A percentile compares a stretch with the other conserved stretches of the same genome.
Evolutionary conservation across 305 asterid genomes (phyloP).

Genomic region (Rubia occidens): DNA sequence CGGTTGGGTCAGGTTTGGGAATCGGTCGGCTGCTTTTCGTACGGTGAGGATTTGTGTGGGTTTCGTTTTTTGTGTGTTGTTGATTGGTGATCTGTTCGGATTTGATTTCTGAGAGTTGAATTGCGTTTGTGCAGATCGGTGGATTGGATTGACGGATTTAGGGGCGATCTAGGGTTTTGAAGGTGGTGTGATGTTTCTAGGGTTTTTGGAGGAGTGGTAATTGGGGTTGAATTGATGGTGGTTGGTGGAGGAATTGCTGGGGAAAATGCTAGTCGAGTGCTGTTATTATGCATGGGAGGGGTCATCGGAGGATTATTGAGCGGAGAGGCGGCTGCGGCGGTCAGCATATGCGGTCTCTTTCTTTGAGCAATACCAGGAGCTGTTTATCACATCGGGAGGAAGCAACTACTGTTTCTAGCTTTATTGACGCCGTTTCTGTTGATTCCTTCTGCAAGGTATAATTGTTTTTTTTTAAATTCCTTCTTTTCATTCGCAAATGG

Average conservation of each 20-base stretch:
- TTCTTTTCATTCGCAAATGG: slow-evolving; percentile 1
- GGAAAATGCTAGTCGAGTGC: slow-evolving; percentile 50
- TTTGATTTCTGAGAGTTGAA: slow-evolving; percentile 19
- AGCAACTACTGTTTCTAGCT: slow-evolving; percentile 26
- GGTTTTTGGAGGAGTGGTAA: background rate
- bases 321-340: slow-evolving; percentile 24
- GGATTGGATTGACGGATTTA: slow-evolving; percentile 19
- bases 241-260: slow-evolving; percentile 29
- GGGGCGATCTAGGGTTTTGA: slow-evolving; percentile 32
- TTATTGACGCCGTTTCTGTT: slow-evolving; percentile 19
- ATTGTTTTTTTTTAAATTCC: slow-evolving; percentile 5
- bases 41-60: background rate
- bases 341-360: slow-evolving; percentile 53
- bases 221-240: slow-evolving; percentile 35
- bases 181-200: slow-evolving; percentile 16
- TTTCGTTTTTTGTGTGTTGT: background rate
- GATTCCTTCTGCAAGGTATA: slow-evolving; percentile 66
- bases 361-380: slow-evolving; percentile 29
- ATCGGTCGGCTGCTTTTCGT: background rate
- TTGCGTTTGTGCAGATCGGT: slow-evolving; percentile 22
- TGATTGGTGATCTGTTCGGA: slow-evolving; percentile 2
- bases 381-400: slow-evolving; percentile 27
- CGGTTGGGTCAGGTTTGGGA: background rate
- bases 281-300: slow-evolving; percentile 61
- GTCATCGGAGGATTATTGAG: slow-evolving; percentile 21